Evolutionary conservation across 768 basidiomycete species (phyloP).

Genomic region (Termitomyces sp.): DNA sequence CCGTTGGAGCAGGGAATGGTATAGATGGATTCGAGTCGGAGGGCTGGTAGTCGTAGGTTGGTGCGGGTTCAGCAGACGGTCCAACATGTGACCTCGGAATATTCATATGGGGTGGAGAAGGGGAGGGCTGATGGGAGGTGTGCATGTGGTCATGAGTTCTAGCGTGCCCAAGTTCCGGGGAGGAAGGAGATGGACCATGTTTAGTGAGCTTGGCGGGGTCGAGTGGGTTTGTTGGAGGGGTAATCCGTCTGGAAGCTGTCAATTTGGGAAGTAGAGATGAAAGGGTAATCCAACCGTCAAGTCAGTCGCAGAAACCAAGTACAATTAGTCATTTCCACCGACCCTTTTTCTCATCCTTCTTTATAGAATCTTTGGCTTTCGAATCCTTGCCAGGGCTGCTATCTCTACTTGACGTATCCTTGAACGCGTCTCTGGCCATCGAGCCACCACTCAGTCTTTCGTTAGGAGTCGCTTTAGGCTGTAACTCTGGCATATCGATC

Average conservation of each 20-base stretch:
- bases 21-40: neutral
- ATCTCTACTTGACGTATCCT: neutral
- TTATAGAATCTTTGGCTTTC: conserved; percentile 17
- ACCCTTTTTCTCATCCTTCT: conserved; percentile 40
- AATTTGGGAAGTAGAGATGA: neutral
- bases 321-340: conserved; percentile 20
- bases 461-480: conserved; percentile 36
- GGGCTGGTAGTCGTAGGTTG: neutral
- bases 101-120: conserved; percentile 37
- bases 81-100: conserved; percentile 33
- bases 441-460: conserved; percentile 14
- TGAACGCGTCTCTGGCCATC: neutral
- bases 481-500: conserved; percentile 81
- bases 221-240: conserved; percentile 6
- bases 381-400: conserved; percentile 15
- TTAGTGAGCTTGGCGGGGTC: conserved; percentile 17
- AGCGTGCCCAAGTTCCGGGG: neutral
- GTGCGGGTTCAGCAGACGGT: conserved; percentile 20
- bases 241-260: conserved; percentile 4
- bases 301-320: conserved; percentile 3
- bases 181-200: conserved; percentile 15
- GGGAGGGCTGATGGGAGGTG: conserved; percentile 26
- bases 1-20: conserved; percentile 5
- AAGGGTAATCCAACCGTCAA: neutral
- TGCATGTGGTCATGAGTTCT: conserved; percentile 16